Evolutionary conservation across 164 flowering plant species (phyloP).

Genomic region (Vitis rupestris): DNA sequence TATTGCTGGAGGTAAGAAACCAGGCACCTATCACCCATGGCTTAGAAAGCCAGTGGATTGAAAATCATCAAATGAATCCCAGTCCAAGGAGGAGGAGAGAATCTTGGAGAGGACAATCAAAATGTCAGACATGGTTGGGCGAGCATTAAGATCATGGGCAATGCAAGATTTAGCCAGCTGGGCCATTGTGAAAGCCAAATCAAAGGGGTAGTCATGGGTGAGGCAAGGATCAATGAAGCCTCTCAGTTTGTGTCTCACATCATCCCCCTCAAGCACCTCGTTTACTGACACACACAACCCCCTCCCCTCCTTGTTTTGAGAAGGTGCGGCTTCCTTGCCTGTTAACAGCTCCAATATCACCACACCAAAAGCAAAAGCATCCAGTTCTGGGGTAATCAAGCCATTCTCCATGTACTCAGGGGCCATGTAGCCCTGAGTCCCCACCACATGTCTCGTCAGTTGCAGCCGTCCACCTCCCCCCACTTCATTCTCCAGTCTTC

Average conservation of each 20-base stretch:
- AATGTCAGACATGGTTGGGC: conserved; percentile 51
- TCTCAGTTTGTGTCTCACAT: conserved; percentile 53
- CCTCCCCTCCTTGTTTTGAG: neutral
- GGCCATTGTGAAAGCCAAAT: conserved; percentile 62
- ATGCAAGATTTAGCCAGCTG: conserved; percentile 56
- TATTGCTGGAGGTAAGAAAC: too few species aligned
- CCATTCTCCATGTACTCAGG: conserved; percentile 76
- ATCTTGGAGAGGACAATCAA: conserved; percentile 51
- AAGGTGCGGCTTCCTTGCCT: conserved; percentile 45
- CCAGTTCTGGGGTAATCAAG: conserved; percentile 56
- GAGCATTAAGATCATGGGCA: conserved; percentile 43
- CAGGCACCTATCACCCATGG: conserved; percentile 20
- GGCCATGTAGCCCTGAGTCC: conserved; percentile 72
- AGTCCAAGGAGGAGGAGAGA: conserved; percentile 57
- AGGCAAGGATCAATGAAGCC: conserved; percentile 49
- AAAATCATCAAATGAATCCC: conserved; percentile 64
- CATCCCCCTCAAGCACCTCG: conserved; percentile 47
- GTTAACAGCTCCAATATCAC: conserved; percentile 67
- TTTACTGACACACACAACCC: conserved; percentile 28
- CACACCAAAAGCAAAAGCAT: conserved; percentile 75
- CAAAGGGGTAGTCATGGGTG: conserved; percentile 51
- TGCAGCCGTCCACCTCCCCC: conserved; percentile 28
- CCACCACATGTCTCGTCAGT: conserved; percentile 63
- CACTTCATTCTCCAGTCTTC: conserved; percentile 17
- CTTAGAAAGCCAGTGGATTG: conserved; percentile 33